Percentiles rank a stretch among this genome's conserved stretches.
These are phyloP conservation scores for Leptomonas seymouri DNA, from an alignment of 208 protist species.

Conservation along the genomic window DNA sequence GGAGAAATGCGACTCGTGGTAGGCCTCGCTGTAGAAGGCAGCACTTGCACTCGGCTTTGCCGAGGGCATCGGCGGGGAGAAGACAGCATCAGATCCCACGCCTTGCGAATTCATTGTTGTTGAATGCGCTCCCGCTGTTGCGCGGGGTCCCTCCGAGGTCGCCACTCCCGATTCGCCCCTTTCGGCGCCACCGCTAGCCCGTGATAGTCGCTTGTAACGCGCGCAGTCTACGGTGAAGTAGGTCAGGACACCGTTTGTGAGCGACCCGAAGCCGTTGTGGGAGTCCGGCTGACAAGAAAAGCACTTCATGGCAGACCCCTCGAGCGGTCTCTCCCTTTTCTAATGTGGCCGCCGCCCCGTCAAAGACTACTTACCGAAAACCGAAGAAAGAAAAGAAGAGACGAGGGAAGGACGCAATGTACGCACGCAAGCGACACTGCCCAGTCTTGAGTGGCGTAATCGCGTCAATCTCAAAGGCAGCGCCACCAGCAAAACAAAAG, in stretches of 20 bases:
- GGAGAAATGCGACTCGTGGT: constrained; percentile 20
- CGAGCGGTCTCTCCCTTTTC: no score
- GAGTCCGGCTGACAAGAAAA: constrained; percentile 82
- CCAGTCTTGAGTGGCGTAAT: no score
- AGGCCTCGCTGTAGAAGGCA: background rate
- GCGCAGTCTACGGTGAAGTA: constrained; percentile 74
- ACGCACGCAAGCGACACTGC: no score
- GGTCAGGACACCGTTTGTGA: constrained; percentile 65
- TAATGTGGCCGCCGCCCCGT: no score
- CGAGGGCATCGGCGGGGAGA: background rate
- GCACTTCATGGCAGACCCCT: constrained; percentile 62
- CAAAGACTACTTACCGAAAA: no score
- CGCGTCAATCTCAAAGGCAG: no score
- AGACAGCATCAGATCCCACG: background rate
- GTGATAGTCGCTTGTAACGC: constrained; percentile 21
- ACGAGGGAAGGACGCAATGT: no score
- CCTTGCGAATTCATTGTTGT: background rate
- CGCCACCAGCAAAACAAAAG: no score
- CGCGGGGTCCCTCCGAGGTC: background rate
- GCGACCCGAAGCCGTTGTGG: constrained; percentile 82
- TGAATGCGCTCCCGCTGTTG: background rate
- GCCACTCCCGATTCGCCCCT: background rate
- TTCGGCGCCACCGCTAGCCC: background rate
- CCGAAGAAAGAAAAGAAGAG: no score
- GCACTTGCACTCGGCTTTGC: background rate